Conservation (phyloP, 192 early-diverging fungal genomes). For the Linnemannia zychae region DNA sequence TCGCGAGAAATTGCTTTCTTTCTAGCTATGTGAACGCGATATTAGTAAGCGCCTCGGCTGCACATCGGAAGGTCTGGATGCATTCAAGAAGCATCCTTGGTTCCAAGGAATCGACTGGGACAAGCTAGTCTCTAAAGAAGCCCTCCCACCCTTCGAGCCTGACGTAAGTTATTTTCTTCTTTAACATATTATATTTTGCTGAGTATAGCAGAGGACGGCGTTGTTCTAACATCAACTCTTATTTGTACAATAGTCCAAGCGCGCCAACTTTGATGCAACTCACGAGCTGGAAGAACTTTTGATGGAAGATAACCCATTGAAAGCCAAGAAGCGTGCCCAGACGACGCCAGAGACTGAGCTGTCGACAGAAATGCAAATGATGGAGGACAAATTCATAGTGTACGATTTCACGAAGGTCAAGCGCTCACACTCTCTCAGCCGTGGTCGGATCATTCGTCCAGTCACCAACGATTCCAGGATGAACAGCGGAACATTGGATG, state of each 20-base stretch:
- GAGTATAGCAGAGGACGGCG: background rate
- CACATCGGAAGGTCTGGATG: slow-evolving; percentile 77
- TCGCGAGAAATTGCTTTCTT: background rate
- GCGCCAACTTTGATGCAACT: slow-evolving; percentile 95
- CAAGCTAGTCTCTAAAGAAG: slow-evolving; percentile 76
- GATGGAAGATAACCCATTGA: slow-evolving; percentile 96
- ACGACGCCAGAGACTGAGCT: slow-evolving; percentile 59
- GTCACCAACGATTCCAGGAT: slow-evolving; percentile 25
- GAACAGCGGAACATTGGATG: slow-evolving; percentile 46
- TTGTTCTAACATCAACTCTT: background rate
- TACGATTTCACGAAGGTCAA: slow-evolving; percentile 80
- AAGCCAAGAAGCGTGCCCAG: slow-evolving; percentile 74
- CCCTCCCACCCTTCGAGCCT: slow-evolving; percentile 86
- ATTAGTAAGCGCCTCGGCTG: slow-evolving; percentile 82
- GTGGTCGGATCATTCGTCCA: slow-evolving; percentile 35
- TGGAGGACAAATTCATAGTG: slow-evolving; percentile 84
- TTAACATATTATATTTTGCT: background rate
- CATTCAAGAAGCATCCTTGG: slow-evolving; percentile 83
- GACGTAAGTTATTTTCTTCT: slow-evolving; percentile 68
- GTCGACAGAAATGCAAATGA: slow-evolving; percentile 75
- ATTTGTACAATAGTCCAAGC: slow-evolving; percentile 70
- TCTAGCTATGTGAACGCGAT: slow-evolving; percentile 82
- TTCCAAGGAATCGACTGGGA: slow-evolving; percentile 85
- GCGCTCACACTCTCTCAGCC: slow-evolving; percentile 33
- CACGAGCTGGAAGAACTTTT: slow-evolving; percentile 97